These are phyloP conservation scores for Alternaria sp. DNA, from an alignment of 2,329 filamentous ascomycete species.

Conservation along the genomic window DNA sequence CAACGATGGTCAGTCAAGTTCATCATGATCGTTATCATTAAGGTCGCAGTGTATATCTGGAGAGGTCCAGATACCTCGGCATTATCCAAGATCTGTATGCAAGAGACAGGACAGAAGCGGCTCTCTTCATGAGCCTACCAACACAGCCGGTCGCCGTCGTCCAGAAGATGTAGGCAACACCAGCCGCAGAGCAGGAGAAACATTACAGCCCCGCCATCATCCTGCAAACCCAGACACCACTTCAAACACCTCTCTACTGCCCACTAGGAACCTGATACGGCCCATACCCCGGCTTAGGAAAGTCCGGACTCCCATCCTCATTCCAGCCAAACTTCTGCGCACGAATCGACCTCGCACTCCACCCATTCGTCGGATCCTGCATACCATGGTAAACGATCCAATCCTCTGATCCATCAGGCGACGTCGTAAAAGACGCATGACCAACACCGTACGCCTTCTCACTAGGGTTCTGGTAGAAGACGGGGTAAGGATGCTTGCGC, in stretches of 20 bases:
- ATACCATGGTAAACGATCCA: slow-evolving; percentile 64
- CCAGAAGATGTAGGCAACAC: background rate
- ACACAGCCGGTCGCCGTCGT: background rate
- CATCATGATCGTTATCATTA: background rate
- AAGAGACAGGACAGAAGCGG: background rate
- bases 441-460: slow-evolving; percentile 57
- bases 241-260: slow-evolving; percentile 16
- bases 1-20: background rate
- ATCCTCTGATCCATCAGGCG: slow-evolving; percentile 55
- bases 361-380: slow-evolving; percentile 55
- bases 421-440: slow-evolving; percentile 59
- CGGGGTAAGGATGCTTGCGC: slow-evolving; percentile 53
- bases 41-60: background rate
- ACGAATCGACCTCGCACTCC: slow-evolving; percentile 56
- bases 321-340: slow-evolving; percentile 59
- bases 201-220: background rate
- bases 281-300: slow-evolving; percentile 58
- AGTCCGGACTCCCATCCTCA: slow-evolving; percentile 54
- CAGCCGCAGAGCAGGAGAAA: background rate
- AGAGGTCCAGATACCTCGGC: background rate
- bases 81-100: background rate
- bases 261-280: slow-evolving; percentile 49
- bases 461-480: slow-evolving; percentile 58
- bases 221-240: background rate
- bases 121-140: background rate